phyloP scores from a whole-genome alignment of 352 stramenopile species.

The Phytopythium montanum region DNA sequence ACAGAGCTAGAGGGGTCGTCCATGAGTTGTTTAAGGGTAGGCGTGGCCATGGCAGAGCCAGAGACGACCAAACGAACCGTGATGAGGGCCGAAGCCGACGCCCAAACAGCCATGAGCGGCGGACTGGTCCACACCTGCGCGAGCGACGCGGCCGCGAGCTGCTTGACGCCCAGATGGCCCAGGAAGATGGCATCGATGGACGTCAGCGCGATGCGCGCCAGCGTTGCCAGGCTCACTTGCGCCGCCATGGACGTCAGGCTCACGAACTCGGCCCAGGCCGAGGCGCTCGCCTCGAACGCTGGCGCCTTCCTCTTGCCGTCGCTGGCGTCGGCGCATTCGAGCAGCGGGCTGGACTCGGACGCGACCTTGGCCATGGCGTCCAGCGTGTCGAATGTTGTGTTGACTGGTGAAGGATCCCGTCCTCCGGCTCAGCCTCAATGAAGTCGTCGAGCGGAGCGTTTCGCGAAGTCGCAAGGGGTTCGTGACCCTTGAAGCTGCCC shows the following conservation, averaged over 20 bases:
- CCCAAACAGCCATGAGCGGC: constrained; percentile 62
- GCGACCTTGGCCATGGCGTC: background rate
- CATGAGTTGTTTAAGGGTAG: too few relatives aligned
- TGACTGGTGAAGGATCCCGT: background rate
- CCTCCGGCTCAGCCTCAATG: background rate
- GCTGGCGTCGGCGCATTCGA: constrained; percentile 11
- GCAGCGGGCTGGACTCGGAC: constrained; percentile 45
- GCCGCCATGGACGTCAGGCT: constrained; percentile 56
- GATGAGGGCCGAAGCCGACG: constrained; percentile 54
- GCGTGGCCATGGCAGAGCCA: background rate
- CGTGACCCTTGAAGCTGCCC: background rate
- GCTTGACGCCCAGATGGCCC: constrained; percentile 67
- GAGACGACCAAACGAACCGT: constrained; percentile 28
- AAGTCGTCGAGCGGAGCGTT: background rate
- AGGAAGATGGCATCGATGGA: constrained; percentile 78
- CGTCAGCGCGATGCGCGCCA: constrained; percentile 56
- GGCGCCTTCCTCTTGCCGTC: constrained; percentile 10
- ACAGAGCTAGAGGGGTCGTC: constrained; percentile 34
- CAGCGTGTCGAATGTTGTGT: background rate
- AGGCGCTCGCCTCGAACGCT: constrained; percentile 10
- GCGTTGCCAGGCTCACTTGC: constrained; percentile 59
- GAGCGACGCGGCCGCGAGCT: constrained; percentile 69
- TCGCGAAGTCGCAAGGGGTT: background rate
- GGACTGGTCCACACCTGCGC: constrained; percentile 65
- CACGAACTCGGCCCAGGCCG: constrained; percentile 50